These are phyloP conservation scores for Endocarpon pusillum DNA, from an alignment of 495 filamentous ascomycete genomes.

Conservation along the genomic window DNA sequence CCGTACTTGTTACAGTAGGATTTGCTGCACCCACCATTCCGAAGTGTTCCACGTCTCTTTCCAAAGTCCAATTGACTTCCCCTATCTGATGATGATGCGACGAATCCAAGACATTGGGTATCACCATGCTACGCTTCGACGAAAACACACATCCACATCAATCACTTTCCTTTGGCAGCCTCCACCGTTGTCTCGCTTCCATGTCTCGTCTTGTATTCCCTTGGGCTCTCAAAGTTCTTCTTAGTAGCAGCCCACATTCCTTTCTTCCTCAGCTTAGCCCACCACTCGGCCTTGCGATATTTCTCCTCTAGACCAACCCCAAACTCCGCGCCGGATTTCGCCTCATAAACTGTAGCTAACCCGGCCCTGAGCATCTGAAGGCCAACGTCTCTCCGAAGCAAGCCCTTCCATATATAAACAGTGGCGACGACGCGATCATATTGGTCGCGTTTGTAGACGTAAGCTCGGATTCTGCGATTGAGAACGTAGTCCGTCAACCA, in stretches of 20 bases:
- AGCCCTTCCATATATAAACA: conserved; percentile 50
- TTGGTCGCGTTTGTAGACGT: conserved; percentile 70
- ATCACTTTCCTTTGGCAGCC: no score
- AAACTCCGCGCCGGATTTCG: conserved; percentile 74
- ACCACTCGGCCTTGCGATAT: conserved; percentile 55
- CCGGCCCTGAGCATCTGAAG: conserved; percentile 74
- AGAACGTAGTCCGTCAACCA: conserved; percentile 65
- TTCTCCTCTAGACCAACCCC: conserved; percentile 40
- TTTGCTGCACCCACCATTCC: no score
- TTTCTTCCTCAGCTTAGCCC: conserved; percentile 46
- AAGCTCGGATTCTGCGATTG: conserved; percentile 56
- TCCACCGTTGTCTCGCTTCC: no score
- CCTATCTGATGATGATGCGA: no score
- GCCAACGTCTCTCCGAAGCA: conserved; percentile 62
- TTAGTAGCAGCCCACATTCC: conserved; percentile 64
- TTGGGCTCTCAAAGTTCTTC: conserved; percentile 49
- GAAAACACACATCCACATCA: no score
- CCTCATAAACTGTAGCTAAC: conserved; percentile 81
- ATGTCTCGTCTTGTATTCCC: conserved; percentile 71
- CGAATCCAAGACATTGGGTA: no score
- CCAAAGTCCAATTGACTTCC: no score
- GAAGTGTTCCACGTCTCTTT: no score
- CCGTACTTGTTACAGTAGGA: no score
- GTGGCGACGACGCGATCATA: conserved; percentile 82
- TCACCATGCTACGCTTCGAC: no score